phyloP scores from a whole-genome alignment of 805 yeast genomes.

The Candida silvicultrix region DNA sequence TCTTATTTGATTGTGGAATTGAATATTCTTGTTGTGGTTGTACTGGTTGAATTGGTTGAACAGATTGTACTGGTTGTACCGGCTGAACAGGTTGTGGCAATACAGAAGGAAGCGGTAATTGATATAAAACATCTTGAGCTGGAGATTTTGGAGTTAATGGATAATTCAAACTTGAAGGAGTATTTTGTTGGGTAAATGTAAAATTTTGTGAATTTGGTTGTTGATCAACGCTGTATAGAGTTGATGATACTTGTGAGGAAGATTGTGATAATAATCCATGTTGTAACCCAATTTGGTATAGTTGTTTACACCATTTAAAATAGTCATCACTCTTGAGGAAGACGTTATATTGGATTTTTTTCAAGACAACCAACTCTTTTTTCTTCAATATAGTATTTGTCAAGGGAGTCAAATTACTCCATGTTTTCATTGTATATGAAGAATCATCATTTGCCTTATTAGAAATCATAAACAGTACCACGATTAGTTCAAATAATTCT shows the following conservation, averaged over 20 bases:
- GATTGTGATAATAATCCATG: slow-evolving; percentile 5
- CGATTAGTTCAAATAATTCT: slow-evolving; percentile 23
- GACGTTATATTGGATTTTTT: slow-evolving; percentile 17
- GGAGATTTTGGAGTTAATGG: slow-evolving; percentile 22
- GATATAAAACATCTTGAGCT: slow-evolving; percentile 2
- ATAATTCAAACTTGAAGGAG: neutral
- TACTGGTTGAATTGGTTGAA: neutral
- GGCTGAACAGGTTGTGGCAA: neutral
- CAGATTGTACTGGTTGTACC: neutral
- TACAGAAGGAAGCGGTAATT: neutral
- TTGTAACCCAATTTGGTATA: slow-evolving; percentile 4
- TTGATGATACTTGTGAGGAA: neutral
- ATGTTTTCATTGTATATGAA: slow-evolving; percentile 43
- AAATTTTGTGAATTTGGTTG: neutral
- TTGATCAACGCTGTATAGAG: neutral
- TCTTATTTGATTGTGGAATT: neutral
- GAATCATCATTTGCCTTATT: slow-evolving; percentile 45
- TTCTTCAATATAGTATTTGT: slow-evolving; percentile 7
- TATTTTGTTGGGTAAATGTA: neutral
- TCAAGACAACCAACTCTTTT: slow-evolving; percentile 15
- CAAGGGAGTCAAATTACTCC: slow-evolving; percentile 28
- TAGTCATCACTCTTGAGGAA: slow-evolving; percentile 11
- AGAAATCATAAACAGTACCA: slow-evolving; percentile 25
- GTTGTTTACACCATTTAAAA: slow-evolving; percentile 6
- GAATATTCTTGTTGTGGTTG: neutral